Base-by-base conservation (phyloP, 176 grass and related monocot genomes). In the Raddia distichophylla region DNA sequence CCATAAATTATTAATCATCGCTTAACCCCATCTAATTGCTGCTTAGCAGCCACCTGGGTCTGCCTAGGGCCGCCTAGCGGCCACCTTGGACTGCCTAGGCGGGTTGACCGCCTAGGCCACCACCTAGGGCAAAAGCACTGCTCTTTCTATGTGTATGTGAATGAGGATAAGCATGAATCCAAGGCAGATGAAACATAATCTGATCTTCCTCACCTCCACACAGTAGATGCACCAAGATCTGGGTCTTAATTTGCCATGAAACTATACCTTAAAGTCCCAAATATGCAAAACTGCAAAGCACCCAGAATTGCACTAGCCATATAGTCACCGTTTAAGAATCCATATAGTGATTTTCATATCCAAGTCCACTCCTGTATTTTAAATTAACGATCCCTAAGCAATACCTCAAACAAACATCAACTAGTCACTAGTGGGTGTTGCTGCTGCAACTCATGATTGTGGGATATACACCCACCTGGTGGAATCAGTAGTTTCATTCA, bases 401-500 rank as follows among this genome's bases (percentile, higher is more conserved):
- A 77, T 58, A 65, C 47, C 45, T 40, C 22, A 42, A 44, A 58
- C 37, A 87, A 43, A 54, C 3, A 63, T 64, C 32, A 71, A 46
- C 52, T 35, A 19, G 66, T 49, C 10, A 46, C 52, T 35, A 19
- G 66, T 49, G 14, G 49, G 7, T 46, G 48, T 37, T 53, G 48
- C 49, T 56, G 44, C 19, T 56, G 44, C 19, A 64, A 54, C 60
- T 64, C 34, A 74, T 15, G 71, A 64, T 27, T 65, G 10, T 75
- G 67, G 45, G 73, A 48, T 34, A 77, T 74, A 46, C 67, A 76
- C 46, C 43, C 67, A 76, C 34, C 43, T 82, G 12, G 57, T 73
- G 79, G 76, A 71, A 83, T 73, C 20, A 37, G 32, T 79, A 67
- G 51, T 79, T 79, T 73, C 48, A 73, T 80, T 67, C 34, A 42